phyloP scores from a whole-genome alignment of 805 yeast species.

The Candida succiphila region DNA sequence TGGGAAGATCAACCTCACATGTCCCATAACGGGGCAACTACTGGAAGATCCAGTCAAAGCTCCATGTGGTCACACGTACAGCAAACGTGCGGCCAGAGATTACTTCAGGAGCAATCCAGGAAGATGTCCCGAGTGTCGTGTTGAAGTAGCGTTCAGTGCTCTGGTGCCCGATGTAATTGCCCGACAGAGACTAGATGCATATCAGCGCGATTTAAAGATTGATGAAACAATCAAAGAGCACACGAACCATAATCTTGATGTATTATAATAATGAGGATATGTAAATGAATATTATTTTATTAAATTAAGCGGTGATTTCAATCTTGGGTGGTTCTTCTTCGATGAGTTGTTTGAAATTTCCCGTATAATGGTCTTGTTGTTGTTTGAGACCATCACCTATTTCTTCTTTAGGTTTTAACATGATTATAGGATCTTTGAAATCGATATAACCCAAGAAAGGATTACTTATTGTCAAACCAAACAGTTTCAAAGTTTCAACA shows the following conservation, averaged over 20 bases:
- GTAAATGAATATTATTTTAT: background rate
- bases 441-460: conserved; percentile 10
- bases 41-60: conserved; percentile 50
- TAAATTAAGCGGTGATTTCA: no score
- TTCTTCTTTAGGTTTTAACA: conserved; percentile 5
- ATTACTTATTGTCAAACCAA: conserved; percentile 13
- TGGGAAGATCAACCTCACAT: conserved; percentile 56
- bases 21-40: conserved; percentile 51
- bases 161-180: conserved; percentile 41
- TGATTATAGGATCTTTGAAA: conserved; percentile 8
- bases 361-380: conserved; percentile 3
- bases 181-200: conserved; percentile 41
- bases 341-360: conserved; percentile 2
- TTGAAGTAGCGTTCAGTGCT: conserved; percentile 27
- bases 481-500: conserved; percentile 7
- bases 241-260: conserved; percentile 6
- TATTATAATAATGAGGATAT: background rate
- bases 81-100: conserved; percentile 31
- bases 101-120: conserved; percentile 20
- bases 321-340: conserved; percentile 1
- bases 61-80: conserved; percentile 56
- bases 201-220: conserved; percentile 13
- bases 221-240: conserved; percentile 8
- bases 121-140: conserved; percentile 53
- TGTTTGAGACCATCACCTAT: conserved; percentile 1